Conservation (phyloP, 805 yeast genomes). For the Wickerhamomyces subpelliculosus region DNA sequence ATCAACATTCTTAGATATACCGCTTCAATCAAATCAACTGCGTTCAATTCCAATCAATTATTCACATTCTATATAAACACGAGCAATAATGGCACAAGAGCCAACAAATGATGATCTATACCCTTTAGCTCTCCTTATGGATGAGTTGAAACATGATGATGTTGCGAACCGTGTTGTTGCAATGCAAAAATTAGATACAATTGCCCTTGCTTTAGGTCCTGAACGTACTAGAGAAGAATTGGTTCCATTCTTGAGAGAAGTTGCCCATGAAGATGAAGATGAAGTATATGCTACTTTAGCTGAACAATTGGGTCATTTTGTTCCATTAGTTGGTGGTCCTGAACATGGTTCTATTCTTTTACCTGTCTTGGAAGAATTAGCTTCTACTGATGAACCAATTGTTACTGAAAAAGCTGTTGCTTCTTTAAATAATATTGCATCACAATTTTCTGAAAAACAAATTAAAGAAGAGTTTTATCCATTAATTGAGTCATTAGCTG, state of each 20-base stretch:
- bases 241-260: conserved; percentile 79
- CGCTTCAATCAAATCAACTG: too few relatives aligned
- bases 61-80: neutral
- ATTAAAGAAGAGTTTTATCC: conserved; percentile 63
- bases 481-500: conserved; percentile 67
- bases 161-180: conserved; percentile 90
- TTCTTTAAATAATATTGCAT: conserved; percentile 67
- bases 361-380: conserved; percentile 23
- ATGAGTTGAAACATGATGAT: conserved; percentile 95
- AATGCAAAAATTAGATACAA: conserved; percentile 88
- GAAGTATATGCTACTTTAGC: conserved; percentile 94
- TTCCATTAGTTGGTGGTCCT: conserved; percentile 84
- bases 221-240: conserved; percentile 86
- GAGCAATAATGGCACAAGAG: conserved; percentile 4
- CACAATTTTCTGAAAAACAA: conserved; percentile 55
- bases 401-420: conserved; percentile 93
- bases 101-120: conserved; percentile 46
- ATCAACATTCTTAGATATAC: too few relatives aligned
- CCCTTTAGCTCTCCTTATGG: conserved; percentile 94
- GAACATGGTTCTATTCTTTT: conserved; percentile 46
- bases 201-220: conserved; percentile 91
- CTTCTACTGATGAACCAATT: conserved; percentile 20
- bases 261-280: conserved; percentile 95
- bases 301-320: conserved; percentile 79
- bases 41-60: neutral